phyloP scores from a whole-genome alignment of 164 flowering plant species.

The Santalum album region DNA sequence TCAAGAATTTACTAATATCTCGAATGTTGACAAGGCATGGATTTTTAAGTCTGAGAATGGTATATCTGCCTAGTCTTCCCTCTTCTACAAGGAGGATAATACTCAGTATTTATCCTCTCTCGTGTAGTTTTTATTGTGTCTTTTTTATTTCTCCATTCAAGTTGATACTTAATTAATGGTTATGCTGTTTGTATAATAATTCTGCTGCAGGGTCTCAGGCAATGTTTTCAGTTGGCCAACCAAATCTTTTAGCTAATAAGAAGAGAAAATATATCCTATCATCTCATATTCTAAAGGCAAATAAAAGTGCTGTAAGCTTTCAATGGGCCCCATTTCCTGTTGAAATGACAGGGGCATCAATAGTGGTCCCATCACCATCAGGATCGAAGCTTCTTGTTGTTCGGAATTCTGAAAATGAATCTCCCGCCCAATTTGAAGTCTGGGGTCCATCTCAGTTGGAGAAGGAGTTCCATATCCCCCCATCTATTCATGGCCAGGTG shows the following conservation, averaged over 20 bases:
- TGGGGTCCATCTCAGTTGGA: slow-evolving; percentile 68
- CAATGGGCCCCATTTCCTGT: slow-evolving; percentile 96
- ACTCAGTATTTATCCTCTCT: no score
- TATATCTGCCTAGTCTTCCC: slow-evolving; percentile 17
- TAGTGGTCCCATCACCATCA: slow-evolving; percentile 81
- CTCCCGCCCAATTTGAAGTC: slow-evolving; percentile 73
- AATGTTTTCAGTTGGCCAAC: slow-evolving; percentile 69
- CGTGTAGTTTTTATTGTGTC: background rate
- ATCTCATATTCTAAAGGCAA: slow-evolving; percentile 36
- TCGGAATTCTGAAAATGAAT: slow-evolving; percentile 70
- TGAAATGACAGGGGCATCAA: slow-evolving; percentile 71
- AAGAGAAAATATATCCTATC: slow-evolving; percentile 56
- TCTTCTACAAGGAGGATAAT: no score
- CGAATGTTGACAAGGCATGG: slow-evolving; percentile 81
- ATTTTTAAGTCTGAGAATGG: slow-evolving; percentile 49
- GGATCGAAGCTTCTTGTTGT: slow-evolving; percentile 75
- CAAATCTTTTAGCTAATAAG: slow-evolving; percentile 76
- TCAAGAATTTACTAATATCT: slow-evolving; percentile 51
- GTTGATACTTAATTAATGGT: background rate
- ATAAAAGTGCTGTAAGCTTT: slow-evolving; percentile 32
- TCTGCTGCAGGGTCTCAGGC: slow-evolving; percentile 53
- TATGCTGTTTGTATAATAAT: background rate
- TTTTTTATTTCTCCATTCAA: background rate
- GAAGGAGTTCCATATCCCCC: slow-evolving; percentile 74
- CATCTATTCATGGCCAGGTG: slow-evolving; percentile 77